Percentiles rank a stretch among this genome's conserved stretches.
phyloP scores from a whole-genome alignment of 345 rosid genomes.

The Bruguiera sexangula region DNA sequence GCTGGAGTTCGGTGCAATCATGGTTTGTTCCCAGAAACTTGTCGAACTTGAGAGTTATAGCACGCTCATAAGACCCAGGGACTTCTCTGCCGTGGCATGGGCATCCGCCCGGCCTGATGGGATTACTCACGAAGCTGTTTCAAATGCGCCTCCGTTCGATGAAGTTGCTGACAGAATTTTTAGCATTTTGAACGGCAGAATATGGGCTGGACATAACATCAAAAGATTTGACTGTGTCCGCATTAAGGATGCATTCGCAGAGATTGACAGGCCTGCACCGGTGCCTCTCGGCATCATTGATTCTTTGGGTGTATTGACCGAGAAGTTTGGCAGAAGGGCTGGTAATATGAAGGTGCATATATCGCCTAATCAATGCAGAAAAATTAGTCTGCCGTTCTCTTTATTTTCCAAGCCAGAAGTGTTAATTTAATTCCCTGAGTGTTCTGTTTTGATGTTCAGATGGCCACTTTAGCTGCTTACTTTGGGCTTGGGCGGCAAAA shows the following conservation, averaged over 20 bases:
- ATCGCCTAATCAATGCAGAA: background rate
- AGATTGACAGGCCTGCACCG: conserved; percentile 58
- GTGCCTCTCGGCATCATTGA: conserved; percentile 68
- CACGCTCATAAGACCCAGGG: conserved; percentile 69
- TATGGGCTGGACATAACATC: conserved; percentile 97
- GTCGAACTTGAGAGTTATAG: conserved; percentile 63
- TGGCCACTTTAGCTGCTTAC: conserved; percentile 87
- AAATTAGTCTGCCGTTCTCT: background rate
- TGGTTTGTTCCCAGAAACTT: conserved; percentile 65
- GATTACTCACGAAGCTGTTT: conserved; percentile 63
- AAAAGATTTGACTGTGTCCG: conserved; percentile 76
- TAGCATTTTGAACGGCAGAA: conserved; percentile 56
- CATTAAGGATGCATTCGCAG: conserved; percentile 74
- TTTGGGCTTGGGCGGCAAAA: conserved; percentile 90
- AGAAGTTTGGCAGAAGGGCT: conserved; percentile 81
- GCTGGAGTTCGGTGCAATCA: conserved; percentile 82
- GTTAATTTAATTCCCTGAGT: background rate
- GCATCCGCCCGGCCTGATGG: conserved; percentile 62
- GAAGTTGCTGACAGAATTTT: conserved; percentile 70
- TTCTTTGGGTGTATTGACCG: conserved; percentile 64
- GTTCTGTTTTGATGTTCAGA: conserved; percentile 33
- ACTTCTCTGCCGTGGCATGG: conserved; percentile 49
- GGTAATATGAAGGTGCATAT: conserved; percentile 81
- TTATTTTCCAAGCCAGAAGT: background rate
- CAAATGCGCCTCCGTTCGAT: conserved; percentile 56